These are phyloP conservation scores for Vaucheria bursata DNA, from an alignment of 352 stramenopile species.

Conservation along the genomic window DNA sequence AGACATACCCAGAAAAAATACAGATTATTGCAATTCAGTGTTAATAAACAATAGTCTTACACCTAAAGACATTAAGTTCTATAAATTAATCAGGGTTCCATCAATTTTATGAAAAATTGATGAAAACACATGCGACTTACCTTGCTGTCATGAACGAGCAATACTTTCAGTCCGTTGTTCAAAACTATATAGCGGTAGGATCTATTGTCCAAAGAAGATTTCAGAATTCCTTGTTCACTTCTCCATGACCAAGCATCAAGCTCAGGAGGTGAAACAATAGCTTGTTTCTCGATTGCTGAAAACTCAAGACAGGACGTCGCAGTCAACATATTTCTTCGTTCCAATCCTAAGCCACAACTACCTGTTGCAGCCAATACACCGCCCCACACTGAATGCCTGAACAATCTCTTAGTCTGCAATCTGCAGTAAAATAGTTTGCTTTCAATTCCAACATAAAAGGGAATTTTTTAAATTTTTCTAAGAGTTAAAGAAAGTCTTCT, in stretches of 20 bases:
- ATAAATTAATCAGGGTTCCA: no score
- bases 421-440: no score
- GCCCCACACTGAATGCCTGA: background rate
- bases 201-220: conserved; percentile 27
- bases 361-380: background rate
- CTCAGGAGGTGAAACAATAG: background rate
- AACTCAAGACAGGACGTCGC: no score
- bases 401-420: background rate
- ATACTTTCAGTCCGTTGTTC: conserved; percentile 30
- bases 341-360: no score
- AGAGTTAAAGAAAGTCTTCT: no score
- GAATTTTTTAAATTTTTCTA: no score
- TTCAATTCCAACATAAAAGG: no score
- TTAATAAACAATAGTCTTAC: background rate
- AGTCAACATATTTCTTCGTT: no score
- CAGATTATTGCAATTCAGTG: background rate
- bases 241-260: conserved; percentile 30
- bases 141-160: conserved; percentile 1
- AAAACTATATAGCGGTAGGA: conserved; percentile 17
- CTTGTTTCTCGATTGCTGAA: no score
- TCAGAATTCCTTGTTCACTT: conserved; percentile 19
- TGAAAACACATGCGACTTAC: background rate
- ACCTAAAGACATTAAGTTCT: background rate
- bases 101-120: no score
- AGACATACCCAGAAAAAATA: background rate